These are phyloP conservation scores for Botrytis hyacinthi DNA, from an alignment of 2,329 filamentous ascomycete species.

Conservation along the genomic window DNA sequence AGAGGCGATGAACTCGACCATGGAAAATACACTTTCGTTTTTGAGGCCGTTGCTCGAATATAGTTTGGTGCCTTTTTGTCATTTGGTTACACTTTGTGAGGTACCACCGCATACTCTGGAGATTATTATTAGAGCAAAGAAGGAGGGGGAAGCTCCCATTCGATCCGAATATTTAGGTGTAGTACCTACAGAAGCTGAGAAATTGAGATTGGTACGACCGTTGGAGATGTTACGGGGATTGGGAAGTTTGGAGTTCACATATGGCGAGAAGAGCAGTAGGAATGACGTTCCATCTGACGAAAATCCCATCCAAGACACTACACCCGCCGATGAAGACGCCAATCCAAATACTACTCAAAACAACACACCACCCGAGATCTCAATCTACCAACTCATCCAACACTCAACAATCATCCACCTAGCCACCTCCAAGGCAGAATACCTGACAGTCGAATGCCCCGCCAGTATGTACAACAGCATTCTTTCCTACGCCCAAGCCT, in stretches of 20 bases:
- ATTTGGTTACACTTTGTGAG: background rate
- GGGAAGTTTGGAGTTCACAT: background rate
- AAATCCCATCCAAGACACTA: background rate
- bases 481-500: background rate
- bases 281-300: background rate
- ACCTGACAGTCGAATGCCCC: background rate
- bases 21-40: background rate
- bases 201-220: background rate
- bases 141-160: background rate
- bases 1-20: background rate
- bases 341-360: background rate
- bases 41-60: background rate
- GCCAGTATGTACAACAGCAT: background rate
- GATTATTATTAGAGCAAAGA: background rate
- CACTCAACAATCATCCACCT: background rate
- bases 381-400: background rate
- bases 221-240: background rate
- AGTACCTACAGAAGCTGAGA: background rate
- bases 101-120: background rate
- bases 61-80: constrained; percentile 2
- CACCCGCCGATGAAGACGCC: background rate
- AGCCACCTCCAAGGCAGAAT: background rate
- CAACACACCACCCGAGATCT: background rate
- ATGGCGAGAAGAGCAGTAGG: background rate
- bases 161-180: background rate